phyloP scores from a whole-genome alignment of 2,329 filamentous ascomycete species.

The Arthrobotrys conoides region DNA sequence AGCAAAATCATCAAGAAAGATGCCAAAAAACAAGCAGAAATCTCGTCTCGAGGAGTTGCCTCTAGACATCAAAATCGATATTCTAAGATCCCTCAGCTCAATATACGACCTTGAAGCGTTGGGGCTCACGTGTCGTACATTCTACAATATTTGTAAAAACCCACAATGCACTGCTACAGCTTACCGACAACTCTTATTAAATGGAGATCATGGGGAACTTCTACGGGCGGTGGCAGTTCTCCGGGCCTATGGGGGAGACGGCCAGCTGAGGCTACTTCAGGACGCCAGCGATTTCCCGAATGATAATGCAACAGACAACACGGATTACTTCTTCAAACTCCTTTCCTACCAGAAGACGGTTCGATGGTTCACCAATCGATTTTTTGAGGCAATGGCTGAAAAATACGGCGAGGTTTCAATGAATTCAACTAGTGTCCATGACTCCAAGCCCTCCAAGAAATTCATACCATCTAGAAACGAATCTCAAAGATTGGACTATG shows the following conservation, averaged over 20 bases:
- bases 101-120: constrained; percentile 36
- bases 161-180: background rate
- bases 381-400: constrained; percentile 1
- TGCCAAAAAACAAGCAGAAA: constrained; percentile 8
- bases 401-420: constrained; percentile 2
- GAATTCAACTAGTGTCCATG: no score
- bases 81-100: constrained; percentile 4
- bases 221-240: constrained; percentile 20
- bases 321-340: constrained; percentile 21
- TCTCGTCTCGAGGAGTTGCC: constrained; percentile 22
- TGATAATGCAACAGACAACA: constrained; percentile 34
- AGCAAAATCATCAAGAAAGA: background rate
- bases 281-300: background rate
- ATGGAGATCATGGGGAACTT: constrained; percentile 10
- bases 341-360: constrained; percentile 7
- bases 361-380: constrained; percentile 31
- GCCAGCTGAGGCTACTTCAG: background rate
- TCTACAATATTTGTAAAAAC: constrained; percentile 25
- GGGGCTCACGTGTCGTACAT: constrained; percentile 10
- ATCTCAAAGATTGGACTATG: constrained; percentile 4
- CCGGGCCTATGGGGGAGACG: constrained; percentile 13
- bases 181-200: background rate
- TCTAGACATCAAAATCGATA: constrained; percentile 37
- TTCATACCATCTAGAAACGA: constrained; percentile 25
- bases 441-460: background rate